phyloP scores from a whole-genome alignment of 139 green algal species.

The Microglena sp. region DNA sequence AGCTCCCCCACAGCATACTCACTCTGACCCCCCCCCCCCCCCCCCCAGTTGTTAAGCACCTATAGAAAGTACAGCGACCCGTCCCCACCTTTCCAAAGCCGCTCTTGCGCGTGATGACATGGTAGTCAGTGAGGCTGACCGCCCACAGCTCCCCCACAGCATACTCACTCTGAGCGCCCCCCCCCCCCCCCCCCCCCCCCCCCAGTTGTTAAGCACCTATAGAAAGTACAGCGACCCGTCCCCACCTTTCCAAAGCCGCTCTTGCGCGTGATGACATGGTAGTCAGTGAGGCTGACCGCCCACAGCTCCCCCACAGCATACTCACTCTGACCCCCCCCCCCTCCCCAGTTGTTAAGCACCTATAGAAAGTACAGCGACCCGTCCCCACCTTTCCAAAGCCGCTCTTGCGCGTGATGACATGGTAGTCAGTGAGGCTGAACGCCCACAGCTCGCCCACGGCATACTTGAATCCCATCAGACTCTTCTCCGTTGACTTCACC shows the following conservation, averaged over 20 bases:
- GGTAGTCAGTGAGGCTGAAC: conserved; percentile 14
- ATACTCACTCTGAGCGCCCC: too few relatives aligned
- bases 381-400: conserved; percentile 17
- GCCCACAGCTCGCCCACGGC: conserved; percentile 15
- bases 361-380: too few relatives aligned
- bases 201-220: too few relatives aligned
- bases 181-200: too few relatives aligned
- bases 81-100: conserved; percentile 17
- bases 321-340: too few relatives aligned
- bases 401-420: conserved; percentile 14
- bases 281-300: conserved; percentile 13
- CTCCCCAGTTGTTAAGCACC: too few relatives aligned
- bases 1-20: conserved; percentile 14
- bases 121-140: conserved; percentile 13
- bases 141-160: conserved; percentile 16
- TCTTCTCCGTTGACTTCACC: too few relatives aligned
- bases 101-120: conserved; percentile 14
- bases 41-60: too few relatives aligned
- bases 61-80: too few relatives aligned
- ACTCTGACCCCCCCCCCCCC: too few relatives aligned
- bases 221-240: too few relatives aligned
- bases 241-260: conserved; percentile 17
- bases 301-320: conserved; percentile 16
- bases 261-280: conserved; percentile 15
- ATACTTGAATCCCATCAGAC: too few relatives aligned